Conservation (phyloP, 2,329 filamentous ascomycete genomes). For the Fusarium virguliforme region DNA sequence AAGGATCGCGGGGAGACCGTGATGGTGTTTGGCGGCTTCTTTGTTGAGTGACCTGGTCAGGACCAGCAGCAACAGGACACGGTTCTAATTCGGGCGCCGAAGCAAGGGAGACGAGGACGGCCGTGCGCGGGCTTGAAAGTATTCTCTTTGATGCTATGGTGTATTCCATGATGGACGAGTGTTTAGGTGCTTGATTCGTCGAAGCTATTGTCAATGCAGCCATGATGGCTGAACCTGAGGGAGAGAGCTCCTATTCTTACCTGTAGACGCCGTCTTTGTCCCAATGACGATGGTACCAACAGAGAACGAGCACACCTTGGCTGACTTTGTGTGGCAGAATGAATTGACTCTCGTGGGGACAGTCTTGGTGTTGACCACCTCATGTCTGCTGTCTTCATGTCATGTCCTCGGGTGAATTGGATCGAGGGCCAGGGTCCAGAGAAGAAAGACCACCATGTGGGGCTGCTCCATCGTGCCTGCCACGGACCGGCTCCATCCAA, state of each 20-base stretch:
- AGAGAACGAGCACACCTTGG: not conserved
- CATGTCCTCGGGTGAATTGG: constrained; percentile 37
- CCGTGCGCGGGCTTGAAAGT: constrained; percentile 17
- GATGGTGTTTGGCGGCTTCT: constrained; percentile 32
- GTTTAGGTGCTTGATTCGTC: not conserved
- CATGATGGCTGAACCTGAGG: constrained; percentile 19
- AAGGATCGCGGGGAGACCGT: constrained; percentile 32
- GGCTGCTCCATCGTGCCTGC: constrained; percentile 25
- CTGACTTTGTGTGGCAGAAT: constrained; percentile 10
- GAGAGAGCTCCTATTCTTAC: constrained; percentile 4
- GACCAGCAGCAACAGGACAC: not conserved
- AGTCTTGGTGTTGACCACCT: constrained; percentile 26
- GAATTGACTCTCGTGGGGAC: constrained; percentile 25
- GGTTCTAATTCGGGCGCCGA: constrained; percentile 31
- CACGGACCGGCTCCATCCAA: not conserved
- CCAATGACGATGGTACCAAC: constrained; percentile 13
- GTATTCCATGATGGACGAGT: constrained; percentile 22
- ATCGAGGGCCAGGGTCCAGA: constrained; percentile 13
- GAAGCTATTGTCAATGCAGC: constrained; percentile 39
- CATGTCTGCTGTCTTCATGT: constrained; percentile 16
- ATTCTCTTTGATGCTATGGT: constrained; percentile 36
- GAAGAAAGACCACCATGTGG: constrained; percentile 3
- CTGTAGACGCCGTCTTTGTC: constrained; percentile 33
- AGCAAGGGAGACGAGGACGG: constrained; percentile 1
- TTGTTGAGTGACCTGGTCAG: constrained; percentile 34